Base-by-base conservation (phyloP, 1,284 basidiomycete genomes). In the Pseudomicrostroma phylloplanum region DNA sequence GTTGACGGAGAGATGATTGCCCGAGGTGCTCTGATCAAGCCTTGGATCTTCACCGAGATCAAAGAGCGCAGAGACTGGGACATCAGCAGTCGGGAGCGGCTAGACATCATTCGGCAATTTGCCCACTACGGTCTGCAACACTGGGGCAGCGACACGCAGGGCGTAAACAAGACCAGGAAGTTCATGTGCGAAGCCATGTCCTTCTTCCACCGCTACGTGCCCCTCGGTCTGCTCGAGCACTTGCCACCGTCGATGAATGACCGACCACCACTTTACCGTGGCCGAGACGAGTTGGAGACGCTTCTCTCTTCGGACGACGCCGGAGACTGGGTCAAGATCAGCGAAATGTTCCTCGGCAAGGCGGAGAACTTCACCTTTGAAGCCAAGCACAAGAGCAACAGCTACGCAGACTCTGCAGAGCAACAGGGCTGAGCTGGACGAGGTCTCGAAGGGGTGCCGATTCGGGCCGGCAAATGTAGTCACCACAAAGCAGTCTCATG, bases 1-100 rank as follows among this genome's bases (percentile, higher is more conserved):
- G 92, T 96, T 0, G 93, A 97, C 76, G 93, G 93, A 6, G 84
- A 96, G 58, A 97, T 97, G 94, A 85, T 97, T 48, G 94, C 88
- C 0, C 84, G 94, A 26, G 94, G 94, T 0, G 94, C 92, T 0
- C 83, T 97, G 61, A 96, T 97, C 81, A 97, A 97, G 72, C 83
- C 80, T 3, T 81, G 80, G 79, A 65, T 81, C 23, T 96, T 96
- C 80, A 96, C 92, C 1, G 94, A 98, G 80, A 87, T 97, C 77
- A 89, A 92, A 76, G 93, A 97, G 77, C 84, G 83, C 0, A 58
- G 81, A 1, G 74, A 78, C 59, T 96, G 93, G 93, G 93, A 97
- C 75, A 97, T 97, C 74, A 89, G 86, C 66, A 86, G 91, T 12
- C 83, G 88, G 0, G 94, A 97, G 81, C 84, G 94, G n/a, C 82